Percentiles rank a stretch among this genome's conserved stretches.
phyloP scores from a whole-genome alignment of 331 rosid genomes.

The Arachis monticola region DNA sequence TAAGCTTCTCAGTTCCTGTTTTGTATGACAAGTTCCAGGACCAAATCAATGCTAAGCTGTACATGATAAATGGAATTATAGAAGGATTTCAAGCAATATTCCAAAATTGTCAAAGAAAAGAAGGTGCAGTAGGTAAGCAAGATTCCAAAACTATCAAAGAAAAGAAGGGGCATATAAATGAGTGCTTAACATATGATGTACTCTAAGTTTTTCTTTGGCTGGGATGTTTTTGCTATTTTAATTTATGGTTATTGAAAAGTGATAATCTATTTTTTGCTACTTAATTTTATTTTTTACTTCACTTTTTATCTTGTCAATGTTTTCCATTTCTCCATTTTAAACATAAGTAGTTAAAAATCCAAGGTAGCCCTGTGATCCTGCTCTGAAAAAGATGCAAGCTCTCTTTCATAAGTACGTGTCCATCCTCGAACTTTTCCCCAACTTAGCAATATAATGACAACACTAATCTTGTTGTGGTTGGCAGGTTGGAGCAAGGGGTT shows the following conservation, averaged over 20 bases:
- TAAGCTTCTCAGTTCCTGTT: conserved; percentile 83
- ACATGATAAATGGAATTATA: conserved; percentile 50
- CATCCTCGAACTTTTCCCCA: background rate
- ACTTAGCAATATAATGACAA: conserved; percentile 14
- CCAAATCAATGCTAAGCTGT: conserved; percentile 65
- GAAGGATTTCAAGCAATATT: conserved; percentile 67
- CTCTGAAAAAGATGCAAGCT: conserved; percentile 91
- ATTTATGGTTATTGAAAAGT: conserved; percentile 25
- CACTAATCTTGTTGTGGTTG: conserved; percentile 8
- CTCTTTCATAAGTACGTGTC: conserved; percentile 70
- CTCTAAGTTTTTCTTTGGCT: conserved; percentile 34
- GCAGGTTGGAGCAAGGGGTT: conserved; percentile 88
- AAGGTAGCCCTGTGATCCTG: conserved; percentile 73
- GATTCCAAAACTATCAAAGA: no score
- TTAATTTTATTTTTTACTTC: no score
- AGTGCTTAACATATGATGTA: conserved; percentile 37
- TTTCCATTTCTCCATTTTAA: no score
- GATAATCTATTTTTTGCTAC: no score
- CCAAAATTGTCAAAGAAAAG: conserved; percentile 67
- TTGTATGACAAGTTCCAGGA: conserved; percentile 89
- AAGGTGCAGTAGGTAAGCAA: conserved; percentile 74
- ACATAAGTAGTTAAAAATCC: conserved; percentile 31
- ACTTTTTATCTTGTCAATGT: no score
- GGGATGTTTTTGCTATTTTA: conserved; percentile 43
- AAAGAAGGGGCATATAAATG: conserved; percentile 44